phyloP scores from a whole-genome alignment of 352 stramenopile species.

The Phytophthora uliginosa region DNA sequence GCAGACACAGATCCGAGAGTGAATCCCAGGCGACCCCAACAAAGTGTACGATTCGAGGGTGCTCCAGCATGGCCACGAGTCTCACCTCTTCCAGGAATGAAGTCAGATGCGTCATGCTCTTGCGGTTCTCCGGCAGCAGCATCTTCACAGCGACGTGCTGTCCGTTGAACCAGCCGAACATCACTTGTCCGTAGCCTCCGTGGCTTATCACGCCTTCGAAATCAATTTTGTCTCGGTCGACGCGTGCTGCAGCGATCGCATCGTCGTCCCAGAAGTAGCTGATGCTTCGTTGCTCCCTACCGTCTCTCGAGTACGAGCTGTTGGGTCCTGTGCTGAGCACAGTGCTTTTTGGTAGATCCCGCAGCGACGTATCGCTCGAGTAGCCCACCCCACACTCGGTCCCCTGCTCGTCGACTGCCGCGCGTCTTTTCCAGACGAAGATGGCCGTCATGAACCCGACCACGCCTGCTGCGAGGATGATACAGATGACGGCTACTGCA shows the following conservation, averaged over 20 bases:
- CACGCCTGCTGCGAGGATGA: constrained; percentile 20
- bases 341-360: constrained; percentile 22
- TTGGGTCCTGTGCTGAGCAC: constrained; percentile 23
- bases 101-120: constrained; percentile 29
- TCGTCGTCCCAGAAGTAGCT: constrained; percentile 47
- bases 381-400: constrained; percentile 6
- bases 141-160: constrained; percentile 44
- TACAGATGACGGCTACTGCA: constrained; percentile 7
- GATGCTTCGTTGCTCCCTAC: constrained; percentile 30
- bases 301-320: constrained; percentile 24
- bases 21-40: constrained; percentile 39
- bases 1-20: constrained; percentile 34
- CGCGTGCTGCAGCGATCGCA: constrained; percentile 30
- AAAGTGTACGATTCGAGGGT: constrained; percentile 34
- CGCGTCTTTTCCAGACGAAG: constrained; percentile 33
- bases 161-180: constrained; percentile 33
- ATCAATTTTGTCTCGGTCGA: constrained; percentile 37
- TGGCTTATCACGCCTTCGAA: constrained; percentile 32
- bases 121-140: constrained; percentile 37
- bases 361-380: constrained; percentile 14
- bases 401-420: not conserved
- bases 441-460: constrained; percentile 32
- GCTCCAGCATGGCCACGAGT: constrained; percentile 34
- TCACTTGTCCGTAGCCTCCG: constrained; percentile 32
- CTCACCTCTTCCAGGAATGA: constrained; percentile 40